A percentile compares a stretch with the other conserved stretches of the same genome.
phyloP scores from a whole-genome alignment of 1,284 basidiomycete species.

The Rhodotorula sp. region DNA sequence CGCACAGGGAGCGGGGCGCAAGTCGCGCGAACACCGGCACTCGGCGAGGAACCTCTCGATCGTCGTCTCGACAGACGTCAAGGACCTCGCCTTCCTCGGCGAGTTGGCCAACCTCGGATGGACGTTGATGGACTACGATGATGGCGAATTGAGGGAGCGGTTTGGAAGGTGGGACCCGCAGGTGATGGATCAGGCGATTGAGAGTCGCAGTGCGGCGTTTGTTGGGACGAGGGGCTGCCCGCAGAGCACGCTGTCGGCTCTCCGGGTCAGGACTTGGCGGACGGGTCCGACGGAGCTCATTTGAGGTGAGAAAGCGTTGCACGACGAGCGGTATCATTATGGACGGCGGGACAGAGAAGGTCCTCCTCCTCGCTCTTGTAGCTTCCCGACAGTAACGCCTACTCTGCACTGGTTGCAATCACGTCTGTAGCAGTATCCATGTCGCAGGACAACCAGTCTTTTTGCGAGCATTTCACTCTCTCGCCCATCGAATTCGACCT shows the following conservation, averaged over 20 bases:
- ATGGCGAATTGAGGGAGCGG: constrained; percentile 33
- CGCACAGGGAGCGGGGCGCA: constrained; percentile 15
- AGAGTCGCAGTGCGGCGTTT: constrained; percentile 27
- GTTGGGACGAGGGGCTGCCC: constrained; percentile 37
- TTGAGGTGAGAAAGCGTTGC: not conserved
- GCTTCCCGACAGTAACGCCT: too few relatives aligned
- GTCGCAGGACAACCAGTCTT: too few relatives aligned
- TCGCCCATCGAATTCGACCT: not conserved
- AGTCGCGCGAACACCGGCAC: constrained; percentile 35
- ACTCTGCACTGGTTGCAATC: too few relatives aligned
- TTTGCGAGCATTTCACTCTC: not conserved
- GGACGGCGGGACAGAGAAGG: too few relatives aligned
- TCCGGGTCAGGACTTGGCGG: constrained; percentile 34
- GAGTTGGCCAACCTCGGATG: constrained; percentile 37
- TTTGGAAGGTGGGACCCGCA: constrained; percentile 30
- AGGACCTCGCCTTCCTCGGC: constrained; percentile 38
- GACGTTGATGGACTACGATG: constrained; percentile 38
- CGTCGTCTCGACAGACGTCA: constrained; percentile 38
- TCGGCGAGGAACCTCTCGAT: constrained; percentile 26
- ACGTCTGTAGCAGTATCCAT: not conserved
- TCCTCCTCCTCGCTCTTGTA: too few relatives aligned
- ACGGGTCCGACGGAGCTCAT: constrained; percentile 31
- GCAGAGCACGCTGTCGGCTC: constrained; percentile 27
- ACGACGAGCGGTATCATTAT: not conserved
- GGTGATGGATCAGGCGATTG: constrained; percentile 32